A percentile compares a stretch with the other conserved stretches of the same genome.
These are phyloP conservation scores for Barnettozyma wickerhamii DNA, from an alignment of 805 yeast genomes.

Conservation along the genomic window DNA sequence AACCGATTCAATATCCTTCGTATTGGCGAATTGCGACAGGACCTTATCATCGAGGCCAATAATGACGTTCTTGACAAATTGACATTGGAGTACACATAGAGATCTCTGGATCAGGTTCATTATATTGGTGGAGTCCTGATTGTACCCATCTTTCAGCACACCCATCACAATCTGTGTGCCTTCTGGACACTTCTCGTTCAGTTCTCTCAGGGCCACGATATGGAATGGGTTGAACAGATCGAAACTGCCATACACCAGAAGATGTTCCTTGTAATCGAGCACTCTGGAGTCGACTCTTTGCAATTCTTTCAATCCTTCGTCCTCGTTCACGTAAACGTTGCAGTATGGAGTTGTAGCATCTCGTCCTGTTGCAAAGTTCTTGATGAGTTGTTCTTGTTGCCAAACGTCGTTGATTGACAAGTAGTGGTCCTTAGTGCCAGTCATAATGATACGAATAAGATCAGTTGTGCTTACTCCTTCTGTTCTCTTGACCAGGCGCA, in stretches of 20 bases:
- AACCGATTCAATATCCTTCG: slow-evolving; percentile 29
- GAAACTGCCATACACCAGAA: slow-evolving; percentile 73
- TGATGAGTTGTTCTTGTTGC: slow-evolving; percentile 9
- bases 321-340: slow-evolving; percentile 48
- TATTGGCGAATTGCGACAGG: not conserved
- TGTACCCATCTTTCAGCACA: slow-evolving; percentile 56
- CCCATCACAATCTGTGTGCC: slow-evolving; percentile 62
- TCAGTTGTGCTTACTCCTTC: slow-evolving; percentile 95
- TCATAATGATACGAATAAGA: slow-evolving; percentile 81
- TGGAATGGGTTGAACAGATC: slow-evolving; percentile 95
- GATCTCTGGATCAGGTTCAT: slow-evolving; percentile 88
- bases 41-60: slow-evolving; percentile 31
- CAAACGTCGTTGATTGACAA: slow-evolving; percentile 1
- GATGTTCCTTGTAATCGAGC: slow-evolving; percentile 13
- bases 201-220: slow-evolving; percentile 60
- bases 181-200: slow-evolving; percentile 35
- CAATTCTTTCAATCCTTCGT: slow-evolving; percentile 23
- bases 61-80: slow-evolving; percentile 74
- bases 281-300: slow-evolving; percentile 9
- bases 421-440: slow-evolving; percentile 17
- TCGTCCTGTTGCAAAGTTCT: slow-evolving; percentile 55
- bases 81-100: slow-evolving; percentile 83
- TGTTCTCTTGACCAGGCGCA: slow-evolving; percentile 88
- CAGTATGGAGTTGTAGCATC: slow-evolving; percentile 54
- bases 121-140: slow-evolving; percentile 56